A percentile compares a stretch with the other conserved stretches of the same genome.
Evolutionary conservation across 805 yeast species (phyloP).

Genomic region (Ogataea trehalophila): DNA sequence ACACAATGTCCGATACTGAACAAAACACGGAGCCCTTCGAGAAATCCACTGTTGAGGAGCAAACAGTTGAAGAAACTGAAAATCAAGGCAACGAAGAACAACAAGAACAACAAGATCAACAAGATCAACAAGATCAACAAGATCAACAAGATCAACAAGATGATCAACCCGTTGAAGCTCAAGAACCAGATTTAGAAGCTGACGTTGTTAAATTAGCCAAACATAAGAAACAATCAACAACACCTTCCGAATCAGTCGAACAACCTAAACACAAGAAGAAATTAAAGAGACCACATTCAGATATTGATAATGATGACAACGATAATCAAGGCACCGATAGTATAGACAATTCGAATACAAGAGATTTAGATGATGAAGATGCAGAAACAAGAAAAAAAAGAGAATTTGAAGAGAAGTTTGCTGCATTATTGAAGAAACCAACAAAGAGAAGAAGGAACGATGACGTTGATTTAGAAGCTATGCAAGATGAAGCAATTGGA

Average conservation of each 20-base stretch:
- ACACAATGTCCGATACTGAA: neutral
- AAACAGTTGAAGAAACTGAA: neutral
- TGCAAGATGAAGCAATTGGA: constrained; percentile 88
- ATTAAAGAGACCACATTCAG: constrained; percentile 10
- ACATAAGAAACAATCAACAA: constrained; percentile 1
- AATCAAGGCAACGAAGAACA: neutral
- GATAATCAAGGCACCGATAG: neutral
- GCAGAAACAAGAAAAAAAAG: constrained; percentile 49
- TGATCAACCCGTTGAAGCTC: constrained; percentile 3
- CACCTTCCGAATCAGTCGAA: neutral
- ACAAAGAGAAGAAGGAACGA: constrained; percentile 63
- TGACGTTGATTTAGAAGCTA: constrained; percentile 90
- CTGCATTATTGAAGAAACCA: constrained; percentile 63
- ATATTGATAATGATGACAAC: neutral
- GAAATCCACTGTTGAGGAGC: neutral
- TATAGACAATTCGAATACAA: neutral
- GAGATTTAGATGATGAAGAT: constrained; percentile 6
- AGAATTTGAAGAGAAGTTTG: constrained; percentile 76
- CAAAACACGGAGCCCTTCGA: neutral
- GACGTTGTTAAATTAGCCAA: constrained; percentile 4
- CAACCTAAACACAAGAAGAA: constrained; percentile 10
- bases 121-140: neutral
- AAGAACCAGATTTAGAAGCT: constrained; percentile 7
- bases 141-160: constrained; percentile 3
- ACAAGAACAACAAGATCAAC: constrained; percentile 2